phyloP scores from a whole-genome alignment of 495 filamentous ascomycete genomes.

The Amphirosellinia nigrospora region DNA sequence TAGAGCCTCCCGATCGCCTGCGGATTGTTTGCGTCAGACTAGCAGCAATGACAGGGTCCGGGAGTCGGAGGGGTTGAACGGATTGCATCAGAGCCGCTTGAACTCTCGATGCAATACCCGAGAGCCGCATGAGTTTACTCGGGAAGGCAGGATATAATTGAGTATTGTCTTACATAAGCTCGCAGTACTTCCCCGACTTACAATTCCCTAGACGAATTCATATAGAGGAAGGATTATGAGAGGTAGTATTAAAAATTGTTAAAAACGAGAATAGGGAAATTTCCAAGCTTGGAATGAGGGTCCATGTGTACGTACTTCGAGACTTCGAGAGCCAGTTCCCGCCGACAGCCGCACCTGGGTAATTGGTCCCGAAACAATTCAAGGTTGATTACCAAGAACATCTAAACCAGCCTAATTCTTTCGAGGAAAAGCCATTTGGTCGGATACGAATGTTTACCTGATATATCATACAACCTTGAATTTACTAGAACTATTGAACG shows the following conservation, averaged over 20 bases:
- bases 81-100: slow-evolving; percentile 27
- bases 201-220: neutral
- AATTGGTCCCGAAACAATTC: neutral
- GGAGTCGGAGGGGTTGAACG: slow-evolving; percentile 25
- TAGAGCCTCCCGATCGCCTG: slow-evolving; percentile 34
- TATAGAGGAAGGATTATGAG: neutral
- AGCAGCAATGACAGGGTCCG: slow-evolving; percentile 15
- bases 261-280: neutral
- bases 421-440: no score
- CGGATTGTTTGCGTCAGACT: slow-evolving; percentile 8
- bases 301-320: neutral
- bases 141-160: neutral
- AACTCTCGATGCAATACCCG: slow-evolving; percentile 7
- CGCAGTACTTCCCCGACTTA: neutral
- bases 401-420: no score
- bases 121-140: slow-evolving; percentile 16
- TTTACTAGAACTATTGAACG: neutral
- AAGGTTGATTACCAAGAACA: no score
- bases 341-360: slow-evolving; percentile 14
- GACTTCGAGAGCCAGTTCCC: neutral
- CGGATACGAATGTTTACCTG: no score
- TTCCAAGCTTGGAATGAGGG: neutral
- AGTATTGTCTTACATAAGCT: neutral
- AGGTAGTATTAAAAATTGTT: neutral
- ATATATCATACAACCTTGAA: no score